Conservation (phyloP, 805 yeast genomes). For the Tetrapisispora nanseiensis region DNA sequence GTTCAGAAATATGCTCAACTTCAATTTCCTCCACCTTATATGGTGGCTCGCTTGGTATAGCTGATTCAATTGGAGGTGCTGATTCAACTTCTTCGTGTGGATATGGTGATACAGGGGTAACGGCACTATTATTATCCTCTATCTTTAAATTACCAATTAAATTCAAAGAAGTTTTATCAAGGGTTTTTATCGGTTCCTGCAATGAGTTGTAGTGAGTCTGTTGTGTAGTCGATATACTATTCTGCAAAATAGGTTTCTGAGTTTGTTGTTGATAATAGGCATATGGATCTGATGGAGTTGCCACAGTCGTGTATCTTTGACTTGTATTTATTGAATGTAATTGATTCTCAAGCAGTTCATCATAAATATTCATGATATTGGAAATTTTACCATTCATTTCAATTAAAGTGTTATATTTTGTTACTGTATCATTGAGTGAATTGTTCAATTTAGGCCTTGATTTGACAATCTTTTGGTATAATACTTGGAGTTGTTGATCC, state of each 20-base stretch:
- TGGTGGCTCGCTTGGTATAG: background rate
- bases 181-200: background rate
- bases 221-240: background rate
- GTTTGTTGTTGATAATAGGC: conserved; percentile 8
- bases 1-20: background rate
- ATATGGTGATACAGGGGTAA: conserved; percentile 20
- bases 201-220: background rate
- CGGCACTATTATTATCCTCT: background rate
- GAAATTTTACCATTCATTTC: conserved; percentile 72
- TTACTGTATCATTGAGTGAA: conserved; percentile 46
- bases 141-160: background rate
- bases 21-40: background rate
- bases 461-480: conserved; percentile 49
- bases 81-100: conserved; percentile 17
- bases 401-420: conserved; percentile 54
- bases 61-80: too few relatives aligned
- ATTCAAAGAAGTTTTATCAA: background rate
- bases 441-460: conserved; percentile 62
- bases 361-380: conserved; percentile 67
- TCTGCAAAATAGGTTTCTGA: conserved; percentile 6
- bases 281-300: conserved; percentile 22
- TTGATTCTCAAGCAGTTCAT: conserved; percentile 55
- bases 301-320: conserved; percentile 23
- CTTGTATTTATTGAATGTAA: conserved; percentile 32
- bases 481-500: conserved; percentile 24